These are phyloP conservation scores for Prunus davidiana DNA, from an alignment of 306 rosid genomes.

Conservation along the genomic window DNA sequence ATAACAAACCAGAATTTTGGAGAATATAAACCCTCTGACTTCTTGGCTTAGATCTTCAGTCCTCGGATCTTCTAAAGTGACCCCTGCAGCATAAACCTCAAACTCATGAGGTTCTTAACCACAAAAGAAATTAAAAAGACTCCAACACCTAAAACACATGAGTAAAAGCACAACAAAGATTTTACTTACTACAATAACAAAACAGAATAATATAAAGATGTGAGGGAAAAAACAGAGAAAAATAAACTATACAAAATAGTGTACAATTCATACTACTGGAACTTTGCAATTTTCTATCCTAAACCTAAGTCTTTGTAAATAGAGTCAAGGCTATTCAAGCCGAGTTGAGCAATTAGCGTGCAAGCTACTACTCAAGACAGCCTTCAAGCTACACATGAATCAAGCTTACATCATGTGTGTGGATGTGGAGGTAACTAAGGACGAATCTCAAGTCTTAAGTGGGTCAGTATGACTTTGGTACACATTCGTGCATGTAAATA, in stretches of 20 bases:
- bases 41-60: constrained; percentile 99
- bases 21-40: constrained; percentile 95
- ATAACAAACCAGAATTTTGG: constrained; percentile 86
- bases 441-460: neutral
- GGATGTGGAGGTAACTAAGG: neutral
- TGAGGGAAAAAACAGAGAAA: neutral
- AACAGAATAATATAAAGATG: neutral
- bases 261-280: neutral
- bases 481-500: neutral
- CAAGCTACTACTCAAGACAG: neutral
- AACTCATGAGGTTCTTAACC: neutral
- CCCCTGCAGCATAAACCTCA: constrained; percentile 52
- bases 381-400: neutral
- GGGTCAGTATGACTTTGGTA: neutral
- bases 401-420: neutral
- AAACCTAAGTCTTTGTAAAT: neutral
- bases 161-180: neutral
- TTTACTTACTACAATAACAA: neutral
- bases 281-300: neutral
- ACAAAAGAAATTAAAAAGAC: neutral
- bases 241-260: neutral
- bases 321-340: neutral
- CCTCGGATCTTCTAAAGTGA: constrained; percentile 90
- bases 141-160: neutral
- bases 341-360: neutral